Conservation (phyloP, 306 rosid species). For the Gleditsia sinensis region DNA sequence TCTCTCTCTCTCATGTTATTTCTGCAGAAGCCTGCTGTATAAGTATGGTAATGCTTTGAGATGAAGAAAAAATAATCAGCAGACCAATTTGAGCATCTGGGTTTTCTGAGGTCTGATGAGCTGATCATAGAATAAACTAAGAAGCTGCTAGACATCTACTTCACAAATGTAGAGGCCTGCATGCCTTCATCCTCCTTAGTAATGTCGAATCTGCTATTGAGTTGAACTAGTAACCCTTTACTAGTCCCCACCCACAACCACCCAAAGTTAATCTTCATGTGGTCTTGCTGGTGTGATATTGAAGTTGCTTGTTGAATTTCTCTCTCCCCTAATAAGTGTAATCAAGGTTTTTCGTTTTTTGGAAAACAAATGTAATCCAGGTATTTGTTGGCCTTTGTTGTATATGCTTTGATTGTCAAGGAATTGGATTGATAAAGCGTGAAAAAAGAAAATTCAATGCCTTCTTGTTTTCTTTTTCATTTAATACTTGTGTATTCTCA, state of each 20-base stretch:
- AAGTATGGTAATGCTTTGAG: conserved; percentile 19
- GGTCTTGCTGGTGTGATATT: background rate
- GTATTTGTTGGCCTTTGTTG: background rate
- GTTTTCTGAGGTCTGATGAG: conserved; percentile 28
- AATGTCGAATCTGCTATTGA: too few relatives aligned
- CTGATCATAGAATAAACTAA: conserved; percentile 27
- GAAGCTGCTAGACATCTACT: conserved; percentile 23
- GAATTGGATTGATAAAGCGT: background rate
- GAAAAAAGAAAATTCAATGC: background rate
- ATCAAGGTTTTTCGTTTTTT: too few relatives aligned
- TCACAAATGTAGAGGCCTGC: conserved; percentile 22
- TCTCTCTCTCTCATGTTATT: background rate
- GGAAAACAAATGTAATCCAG: too few relatives aligned
- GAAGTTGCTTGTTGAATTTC: background rate
- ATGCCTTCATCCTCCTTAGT: conserved; percentile 22
- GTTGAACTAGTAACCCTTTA: too few relatives aligned
- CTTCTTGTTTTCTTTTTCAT: too few relatives aligned
- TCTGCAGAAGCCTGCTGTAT: background rate
- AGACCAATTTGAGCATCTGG: conserved; percentile 31
- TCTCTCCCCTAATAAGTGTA: background rate
- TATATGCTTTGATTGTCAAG: background rate
- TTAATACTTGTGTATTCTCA: too few relatives aligned
- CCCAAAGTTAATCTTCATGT: too few relatives aligned
- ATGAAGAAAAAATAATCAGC: conserved; percentile 12
- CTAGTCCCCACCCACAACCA: too few relatives aligned